These are phyloP conservation scores for Wickerhamomyces sp. DNA, from an alignment of 1,139 yeast species.

Conservation along the genomic window DNA sequence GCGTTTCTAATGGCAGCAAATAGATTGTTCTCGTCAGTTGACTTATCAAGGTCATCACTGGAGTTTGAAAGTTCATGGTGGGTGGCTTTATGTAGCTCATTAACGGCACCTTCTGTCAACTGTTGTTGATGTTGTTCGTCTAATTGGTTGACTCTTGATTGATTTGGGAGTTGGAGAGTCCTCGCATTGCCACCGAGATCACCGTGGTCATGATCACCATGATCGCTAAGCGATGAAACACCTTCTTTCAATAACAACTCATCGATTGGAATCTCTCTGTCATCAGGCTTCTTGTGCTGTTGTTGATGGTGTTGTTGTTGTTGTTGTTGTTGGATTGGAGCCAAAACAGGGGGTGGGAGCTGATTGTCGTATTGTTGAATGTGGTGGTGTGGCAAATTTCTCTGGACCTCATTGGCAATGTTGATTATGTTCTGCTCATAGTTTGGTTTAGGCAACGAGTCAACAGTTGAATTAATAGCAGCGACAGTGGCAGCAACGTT, in stretches of 20 bases:
- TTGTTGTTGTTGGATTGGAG: constrained; percentile 5
- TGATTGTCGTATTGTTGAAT: constrained; percentile 1
- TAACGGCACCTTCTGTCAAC: constrained; percentile 1
- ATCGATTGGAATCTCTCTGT: constrained; percentile 23
- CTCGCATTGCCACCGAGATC: background rate
- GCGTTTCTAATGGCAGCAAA: constrained; percentile 15
- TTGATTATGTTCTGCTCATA: constrained; percentile 16
- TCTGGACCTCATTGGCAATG: constrained; percentile 20
- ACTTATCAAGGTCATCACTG: constrained; percentile 3
- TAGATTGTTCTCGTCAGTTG: constrained; percentile 9
- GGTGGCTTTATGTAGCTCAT: background rate
- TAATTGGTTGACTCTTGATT: background rate
- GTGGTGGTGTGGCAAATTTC: constrained; percentile 8
- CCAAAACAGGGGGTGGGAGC: constrained; percentile 1
- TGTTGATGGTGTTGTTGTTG: background rate
- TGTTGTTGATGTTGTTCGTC: constrained; percentile 1
- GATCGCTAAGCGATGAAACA: background rate
- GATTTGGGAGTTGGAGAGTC: constrained; percentile 1
- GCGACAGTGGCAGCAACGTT: background rate
- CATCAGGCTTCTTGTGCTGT: constrained; percentile 7
- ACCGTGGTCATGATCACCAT: background rate
- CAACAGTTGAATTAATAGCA: background rate
- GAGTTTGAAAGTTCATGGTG: background rate
- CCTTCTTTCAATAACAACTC: constrained; percentile 21
- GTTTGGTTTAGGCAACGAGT: too few species aligned